These are phyloP conservation scores for Micractinium conductrix DNA, from an alignment of 139 green algal genomes.

Conservation along the genomic window DNA sequence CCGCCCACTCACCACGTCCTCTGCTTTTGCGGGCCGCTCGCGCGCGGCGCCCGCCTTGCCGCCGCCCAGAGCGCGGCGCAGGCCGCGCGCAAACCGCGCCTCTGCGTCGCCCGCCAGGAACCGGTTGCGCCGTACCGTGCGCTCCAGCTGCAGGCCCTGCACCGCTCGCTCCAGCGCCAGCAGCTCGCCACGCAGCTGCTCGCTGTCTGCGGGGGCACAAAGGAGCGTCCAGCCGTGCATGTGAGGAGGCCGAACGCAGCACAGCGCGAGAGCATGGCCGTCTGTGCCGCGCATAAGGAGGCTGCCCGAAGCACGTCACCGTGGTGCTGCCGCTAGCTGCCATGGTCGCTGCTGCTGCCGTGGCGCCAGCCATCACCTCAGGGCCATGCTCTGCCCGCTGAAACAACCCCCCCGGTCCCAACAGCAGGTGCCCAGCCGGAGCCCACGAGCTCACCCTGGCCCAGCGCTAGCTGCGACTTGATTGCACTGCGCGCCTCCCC, in stretches of 20 bases:
- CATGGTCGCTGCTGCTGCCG: too few species aligned
- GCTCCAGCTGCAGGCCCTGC: conserved; percentile 65
- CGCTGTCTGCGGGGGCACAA: conserved; percentile 29
- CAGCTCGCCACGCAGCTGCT: conserved; percentile 41
- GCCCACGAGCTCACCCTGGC: conserved; percentile 15
- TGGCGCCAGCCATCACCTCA: too few species aligned
- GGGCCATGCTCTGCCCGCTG: too few species aligned
- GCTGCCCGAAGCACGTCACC: too few species aligned
- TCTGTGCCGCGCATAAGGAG: too few species aligned
- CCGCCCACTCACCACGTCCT: conserved; percentile 60
- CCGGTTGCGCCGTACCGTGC: conserved; percentile 48
- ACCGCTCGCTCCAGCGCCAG: conserved; percentile 51
- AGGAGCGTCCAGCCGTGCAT: too few species aligned
- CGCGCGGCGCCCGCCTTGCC: conserved; percentile 4
- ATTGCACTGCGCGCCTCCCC: conserved; percentile 32
- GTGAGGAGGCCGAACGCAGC: too few species aligned
- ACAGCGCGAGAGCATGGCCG: too few species aligned
- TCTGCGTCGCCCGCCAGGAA: conserved; percentile 24
- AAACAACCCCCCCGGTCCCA: too few species aligned
- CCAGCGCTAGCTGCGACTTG: conserved; percentile 33
- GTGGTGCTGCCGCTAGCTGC: too few species aligned
- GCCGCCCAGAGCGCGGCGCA: conserved; percentile 37
- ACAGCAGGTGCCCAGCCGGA: too few species aligned
- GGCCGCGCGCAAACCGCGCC: conserved; percentile 40
- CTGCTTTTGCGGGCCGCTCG: conserved; percentile 59